Percentiles rank a stretch among this genome's conserved stretches.
Evolutionary conservation across 2,329 filamentous ascomycete genomes (phyloP).

Genomic region (Blastomyces silverae): DNA sequence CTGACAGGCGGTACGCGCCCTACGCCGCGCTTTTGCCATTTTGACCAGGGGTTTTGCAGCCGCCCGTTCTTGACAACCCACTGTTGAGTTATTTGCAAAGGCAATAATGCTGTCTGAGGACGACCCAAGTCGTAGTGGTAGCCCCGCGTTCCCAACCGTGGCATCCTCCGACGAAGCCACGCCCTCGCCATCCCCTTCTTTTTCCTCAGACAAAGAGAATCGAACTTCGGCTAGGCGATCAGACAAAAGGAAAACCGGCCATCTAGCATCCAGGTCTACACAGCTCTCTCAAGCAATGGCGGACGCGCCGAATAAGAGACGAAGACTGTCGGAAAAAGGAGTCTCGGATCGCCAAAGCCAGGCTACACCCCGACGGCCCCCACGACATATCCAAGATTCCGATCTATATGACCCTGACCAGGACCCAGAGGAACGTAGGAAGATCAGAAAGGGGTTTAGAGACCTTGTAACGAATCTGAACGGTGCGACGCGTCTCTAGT

Average conservation of each 20-base stretch:
- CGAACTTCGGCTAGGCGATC: slow-evolving; percentile 30
- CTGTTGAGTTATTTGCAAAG: background rate
- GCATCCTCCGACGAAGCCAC: slow-evolving; percentile 17
- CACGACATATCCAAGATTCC: slow-evolving; percentile 33
- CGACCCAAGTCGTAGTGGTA: slow-evolving; percentile 1
- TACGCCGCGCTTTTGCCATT: slow-evolving; percentile 6
- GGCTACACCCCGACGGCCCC: slow-evolving; percentile 13
- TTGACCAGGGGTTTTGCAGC: background rate
- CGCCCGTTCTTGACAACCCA: background rate
- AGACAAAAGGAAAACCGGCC: slow-evolving; percentile 24
- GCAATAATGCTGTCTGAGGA: background rate
- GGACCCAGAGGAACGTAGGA: slow-evolving; percentile 61
- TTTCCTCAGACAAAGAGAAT: slow-evolving; percentile 44
- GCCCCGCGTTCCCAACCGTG: slow-evolving; percentile 11
- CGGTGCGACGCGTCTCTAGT: slow-evolving; percentile 34
- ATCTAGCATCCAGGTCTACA: slow-evolving; percentile 8
- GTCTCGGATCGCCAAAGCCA: slow-evolving; percentile 12
- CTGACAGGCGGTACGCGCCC: background rate
- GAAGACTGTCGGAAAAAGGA: slow-evolving; percentile 18
- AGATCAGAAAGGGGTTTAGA: slow-evolving; percentile 61
- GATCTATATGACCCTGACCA: slow-evolving; percentile 70
- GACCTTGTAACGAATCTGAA: slow-evolving; percentile 54
- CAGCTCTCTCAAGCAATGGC: slow-evolving; percentile 15
- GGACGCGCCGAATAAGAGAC: slow-evolving; percentile 20
- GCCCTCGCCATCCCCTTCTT: slow-evolving; percentile 29